Evolutionary conservation across 257 asterid genomes (phyloP).

Genomic region (Solanum pimpinellifolium): DNA sequence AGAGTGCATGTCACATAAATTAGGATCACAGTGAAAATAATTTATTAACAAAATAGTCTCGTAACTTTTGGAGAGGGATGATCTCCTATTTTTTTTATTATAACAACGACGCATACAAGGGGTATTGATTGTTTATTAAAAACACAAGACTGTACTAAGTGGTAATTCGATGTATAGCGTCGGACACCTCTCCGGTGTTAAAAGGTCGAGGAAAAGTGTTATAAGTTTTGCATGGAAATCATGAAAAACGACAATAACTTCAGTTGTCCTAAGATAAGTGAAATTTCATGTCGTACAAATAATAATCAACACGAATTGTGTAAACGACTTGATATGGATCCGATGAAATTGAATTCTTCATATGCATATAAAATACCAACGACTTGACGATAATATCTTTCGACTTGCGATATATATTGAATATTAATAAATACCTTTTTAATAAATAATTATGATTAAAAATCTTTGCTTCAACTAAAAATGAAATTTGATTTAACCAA

Average conservation of each 20-base stretch:
- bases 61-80: no score
- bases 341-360: neutral
- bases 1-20: neutral
- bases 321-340: no score
- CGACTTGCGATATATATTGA: neutral
- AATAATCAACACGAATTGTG: no score
- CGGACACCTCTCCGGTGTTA: no score
- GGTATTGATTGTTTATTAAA: no score
- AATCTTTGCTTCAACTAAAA: neutral
- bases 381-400: rapidly evolving
- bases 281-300: no score
- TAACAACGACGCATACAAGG: neutral
- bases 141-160: neutral
- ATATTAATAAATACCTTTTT: neutral
- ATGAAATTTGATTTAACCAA: neutral
- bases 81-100: no score
- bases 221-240: no score
- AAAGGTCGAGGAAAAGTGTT: neutral
- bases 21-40: neutral
- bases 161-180: no score
- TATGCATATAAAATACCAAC: no score
- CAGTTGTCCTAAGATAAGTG: no score
- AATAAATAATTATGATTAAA: neutral
- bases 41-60: neutral
- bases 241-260: neutral